These are phyloP conservation scores for Hansenula lynferdii DNA, from an alignment of 1,139 yeast species.

Conservation along the genomic window DNA sequence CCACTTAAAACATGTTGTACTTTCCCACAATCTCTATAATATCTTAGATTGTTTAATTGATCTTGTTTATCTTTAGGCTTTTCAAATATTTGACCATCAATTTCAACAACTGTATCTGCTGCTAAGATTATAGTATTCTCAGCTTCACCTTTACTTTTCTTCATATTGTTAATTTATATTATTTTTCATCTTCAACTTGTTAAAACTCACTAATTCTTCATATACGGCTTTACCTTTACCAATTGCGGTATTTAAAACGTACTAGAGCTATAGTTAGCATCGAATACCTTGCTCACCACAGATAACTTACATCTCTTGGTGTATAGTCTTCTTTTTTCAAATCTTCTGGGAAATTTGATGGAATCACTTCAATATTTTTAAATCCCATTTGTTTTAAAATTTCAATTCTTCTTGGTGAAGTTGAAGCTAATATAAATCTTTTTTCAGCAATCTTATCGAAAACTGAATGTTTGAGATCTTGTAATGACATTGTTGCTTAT, in stretches of 20 bases:
- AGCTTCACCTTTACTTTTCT: constrained; percentile 3
- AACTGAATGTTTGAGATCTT: constrained; percentile 27
- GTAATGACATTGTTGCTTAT: background rate
- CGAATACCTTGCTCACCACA: background rate
- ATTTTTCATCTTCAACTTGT: constrained; percentile 2
- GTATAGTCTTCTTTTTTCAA: constrained; percentile 47
- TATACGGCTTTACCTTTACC: constrained; percentile 63
- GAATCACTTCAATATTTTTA: constrained; percentile 37
- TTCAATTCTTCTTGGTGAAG: constrained; percentile 76
- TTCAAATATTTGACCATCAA: constrained; percentile 59
- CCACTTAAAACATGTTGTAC: constrained; percentile 66
- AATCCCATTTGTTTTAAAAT: constrained; percentile 66
- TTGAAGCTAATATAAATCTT: constrained; percentile 66
- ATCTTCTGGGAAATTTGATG: constrained; percentile 71
- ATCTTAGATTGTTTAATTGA: constrained; percentile 45
- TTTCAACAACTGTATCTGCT: constrained; percentile 84
- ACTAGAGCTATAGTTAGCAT: constrained; percentile 28
- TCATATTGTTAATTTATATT: constrained; percentile 3
- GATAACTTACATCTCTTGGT: constrained; percentile 35
- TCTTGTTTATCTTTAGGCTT: constrained; percentile 58
- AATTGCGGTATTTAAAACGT: constrained; percentile 66
- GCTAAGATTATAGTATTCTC: constrained; percentile 42
- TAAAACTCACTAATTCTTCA: constrained; percentile 28
- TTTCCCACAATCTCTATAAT: constrained; percentile 35
- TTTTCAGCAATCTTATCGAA: constrained; percentile 25